Conservation (phyloP, 352 stramenopile genomes). For the Blastocystis sp. region DNA sequence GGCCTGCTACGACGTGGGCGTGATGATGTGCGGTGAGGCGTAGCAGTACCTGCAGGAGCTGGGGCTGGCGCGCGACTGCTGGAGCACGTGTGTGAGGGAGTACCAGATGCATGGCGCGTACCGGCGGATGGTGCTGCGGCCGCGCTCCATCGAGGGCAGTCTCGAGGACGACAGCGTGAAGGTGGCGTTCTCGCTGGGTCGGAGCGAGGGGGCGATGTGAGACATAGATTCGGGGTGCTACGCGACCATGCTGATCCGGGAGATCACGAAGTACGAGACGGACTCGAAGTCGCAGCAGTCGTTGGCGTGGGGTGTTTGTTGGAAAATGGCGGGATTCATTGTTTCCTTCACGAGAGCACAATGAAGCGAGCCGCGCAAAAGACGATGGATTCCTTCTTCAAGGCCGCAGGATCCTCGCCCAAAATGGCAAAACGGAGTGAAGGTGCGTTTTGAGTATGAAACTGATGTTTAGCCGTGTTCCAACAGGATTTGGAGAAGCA, state of each 20-base stretch:
- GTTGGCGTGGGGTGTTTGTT: constrained; percentile 49
- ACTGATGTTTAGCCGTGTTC: constrained; percentile 37
- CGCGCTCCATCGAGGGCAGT: constrained; percentile 5
- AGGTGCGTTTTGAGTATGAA: neutral
- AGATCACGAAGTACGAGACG: constrained; percentile 63
- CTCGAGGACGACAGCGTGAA: constrained; percentile 39
- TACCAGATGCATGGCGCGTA: constrained; percentile 65
- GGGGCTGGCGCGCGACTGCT: constrained; percentile 23
- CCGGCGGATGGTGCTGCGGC: constrained; percentile 14
- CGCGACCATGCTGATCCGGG: constrained; percentile 68
- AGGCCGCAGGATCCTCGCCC: neutral
- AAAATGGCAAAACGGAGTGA: constrained; percentile 2
- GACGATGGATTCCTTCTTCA: constrained; percentile 63
- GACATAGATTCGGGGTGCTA: constrained; percentile 59
- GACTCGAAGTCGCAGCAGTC: constrained; percentile 45
- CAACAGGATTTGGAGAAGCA: constrained; percentile 29
- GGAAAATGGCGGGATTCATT: neutral
- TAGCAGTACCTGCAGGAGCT: constrained; percentile 2
- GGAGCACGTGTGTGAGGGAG: constrained; percentile 16
- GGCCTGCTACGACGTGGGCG: neutral
- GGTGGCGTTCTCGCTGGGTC: constrained; percentile 56
- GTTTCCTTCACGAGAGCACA: neutral
- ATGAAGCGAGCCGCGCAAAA: constrained; percentile 56
- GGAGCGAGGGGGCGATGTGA: neutral
- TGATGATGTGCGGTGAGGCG: too few relatives aligned